phyloP scores from a whole-genome alignment of 257 asterid species.

The Solanum piurae region DNA sequence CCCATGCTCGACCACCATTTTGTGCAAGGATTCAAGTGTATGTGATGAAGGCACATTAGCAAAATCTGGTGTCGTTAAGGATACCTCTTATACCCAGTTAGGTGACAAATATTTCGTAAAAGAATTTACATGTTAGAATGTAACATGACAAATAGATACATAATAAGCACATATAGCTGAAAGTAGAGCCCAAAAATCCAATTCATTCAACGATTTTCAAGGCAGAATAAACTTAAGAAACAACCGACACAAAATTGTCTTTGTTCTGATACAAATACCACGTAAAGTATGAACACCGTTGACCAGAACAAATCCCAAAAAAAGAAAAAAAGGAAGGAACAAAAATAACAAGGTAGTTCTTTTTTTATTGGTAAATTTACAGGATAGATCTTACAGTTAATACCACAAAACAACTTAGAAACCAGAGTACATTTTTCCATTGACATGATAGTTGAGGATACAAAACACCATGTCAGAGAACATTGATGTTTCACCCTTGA shows the following conservation, averaged over 20 bases:
- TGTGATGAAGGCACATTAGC: constrained; percentile 62
- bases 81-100: not conserved
- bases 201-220: not conserved
- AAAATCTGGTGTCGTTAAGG: constrained; percentile 78
- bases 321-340: not conserved
- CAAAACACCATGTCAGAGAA: constrained; percentile 61
- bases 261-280: not conserved
- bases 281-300: not conserved
- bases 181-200: not conserved
- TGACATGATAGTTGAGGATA: constrained; percentile 41
- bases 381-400: not conserved
- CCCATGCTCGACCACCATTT: constrained; percentile 87
- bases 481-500: constrained; percentile 73
- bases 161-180: not conserved
- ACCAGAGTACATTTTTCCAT: not conserved
- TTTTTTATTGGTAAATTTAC: not conserved
- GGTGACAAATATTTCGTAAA: not conserved
- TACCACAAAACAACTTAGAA: not conserved
- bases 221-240: not conserved
- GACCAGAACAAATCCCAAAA: not conserved
- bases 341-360: not conserved
- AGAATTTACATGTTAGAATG: not conserved
- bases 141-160: not conserved
- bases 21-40: constrained; percentile 73
- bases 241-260: not conserved